A percentile compares a stretch with the other conserved stretches of the same genome.
phyloP scores from a whole-genome alignment of 352 stramenopile genomes.

The Pythium aristosporum region DNA sequence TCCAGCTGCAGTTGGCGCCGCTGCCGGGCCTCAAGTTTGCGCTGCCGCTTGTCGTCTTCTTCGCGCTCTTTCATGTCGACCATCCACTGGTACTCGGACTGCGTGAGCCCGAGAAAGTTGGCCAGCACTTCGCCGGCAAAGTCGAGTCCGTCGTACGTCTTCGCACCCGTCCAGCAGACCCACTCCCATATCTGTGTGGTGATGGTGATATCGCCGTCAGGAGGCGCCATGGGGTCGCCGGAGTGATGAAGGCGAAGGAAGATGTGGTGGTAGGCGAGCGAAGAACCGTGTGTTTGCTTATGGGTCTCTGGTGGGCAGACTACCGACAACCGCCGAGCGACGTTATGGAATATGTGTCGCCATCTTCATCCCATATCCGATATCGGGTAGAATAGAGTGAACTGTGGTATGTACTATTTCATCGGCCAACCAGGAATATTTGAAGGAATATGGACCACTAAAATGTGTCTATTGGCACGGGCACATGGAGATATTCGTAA shows the following conservation, averaged over 20 bases:
- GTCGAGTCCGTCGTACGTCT: conserved; percentile 67
- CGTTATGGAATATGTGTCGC: not conserved
- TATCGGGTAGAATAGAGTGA: not conserved
- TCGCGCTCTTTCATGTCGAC: conserved; percentile 73
- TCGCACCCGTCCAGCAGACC: conserved; percentile 62
- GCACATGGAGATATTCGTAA: not conserved
- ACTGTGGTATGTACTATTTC: not conserved
- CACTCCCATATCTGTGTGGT: conserved; percentile 50
- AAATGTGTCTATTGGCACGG: too few relatives aligned
- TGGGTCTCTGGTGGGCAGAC: not conserved
- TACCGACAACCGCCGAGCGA: conserved; percentile 7
- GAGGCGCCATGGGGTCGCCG: not conserved
- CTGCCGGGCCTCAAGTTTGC: conserved; percentile 58
- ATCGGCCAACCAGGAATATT: not conserved
- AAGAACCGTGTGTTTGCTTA: not conserved
- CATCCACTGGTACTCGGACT: conserved; percentile 85
- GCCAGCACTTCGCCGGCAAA: conserved; percentile 81
- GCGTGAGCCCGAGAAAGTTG: conserved; percentile 81
- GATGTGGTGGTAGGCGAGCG: not conserved
- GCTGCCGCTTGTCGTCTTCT: conserved; percentile 55
- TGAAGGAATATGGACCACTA: not conserved
- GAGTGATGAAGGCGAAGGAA: not conserved
- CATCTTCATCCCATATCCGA: conserved; percentile 1
- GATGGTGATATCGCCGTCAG: not conserved
- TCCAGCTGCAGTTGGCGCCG: conserved; percentile 63